phyloP scores from a whole-genome alignment of 352 stramenopile genomes.

The Pythium brassicae region DNA sequence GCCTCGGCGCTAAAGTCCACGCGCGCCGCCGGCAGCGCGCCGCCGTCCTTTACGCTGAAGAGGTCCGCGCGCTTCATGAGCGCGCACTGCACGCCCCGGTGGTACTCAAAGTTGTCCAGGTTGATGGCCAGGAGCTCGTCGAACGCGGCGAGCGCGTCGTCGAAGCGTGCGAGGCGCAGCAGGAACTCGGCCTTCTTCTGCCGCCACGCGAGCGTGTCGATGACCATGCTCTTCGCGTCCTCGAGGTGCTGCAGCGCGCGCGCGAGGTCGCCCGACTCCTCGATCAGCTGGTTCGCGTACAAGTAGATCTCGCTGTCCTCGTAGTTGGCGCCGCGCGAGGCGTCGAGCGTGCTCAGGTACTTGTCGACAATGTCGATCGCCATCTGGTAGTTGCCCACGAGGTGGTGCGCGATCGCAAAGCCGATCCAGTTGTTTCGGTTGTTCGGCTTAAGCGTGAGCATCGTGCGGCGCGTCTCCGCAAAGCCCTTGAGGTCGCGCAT shows the following conservation, averaged over 20 bases:
- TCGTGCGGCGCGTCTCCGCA: conserved; percentile 89
- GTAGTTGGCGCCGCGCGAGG: conserved; percentile 70
- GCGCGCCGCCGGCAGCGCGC: conserved; percentile 33
- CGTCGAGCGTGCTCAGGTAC: conserved; percentile 90
- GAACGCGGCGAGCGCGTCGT: conserved; percentile 65
- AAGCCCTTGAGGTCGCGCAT: conserved; percentile 91
- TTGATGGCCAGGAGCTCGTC: conserved; percentile 81
- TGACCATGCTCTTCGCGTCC: conserved; percentile 64
- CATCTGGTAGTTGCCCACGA: conserved; percentile 90
- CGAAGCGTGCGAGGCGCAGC: conserved; percentile 53
- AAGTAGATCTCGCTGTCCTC: conserved; percentile 96
- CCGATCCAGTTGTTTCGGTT: conserved; percentile 96
- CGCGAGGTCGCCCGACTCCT: conserved; percentile 85
- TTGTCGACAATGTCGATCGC: conserved; percentile 95
- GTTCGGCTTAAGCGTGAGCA: conserved; percentile 94
- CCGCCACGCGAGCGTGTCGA: conserved; percentile 71
- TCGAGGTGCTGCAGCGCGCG: conserved; percentile 86
- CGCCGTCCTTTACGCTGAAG: conserved; percentile 36
- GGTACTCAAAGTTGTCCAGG: conserved; percentile 89
- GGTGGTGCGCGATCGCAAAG: conserved; percentile 95
- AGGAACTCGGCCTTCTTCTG: conserved; percentile 76
- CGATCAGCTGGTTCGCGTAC: conserved; percentile 94
- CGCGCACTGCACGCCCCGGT: conserved; percentile 82
- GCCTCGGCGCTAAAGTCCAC: conserved; percentile 48
- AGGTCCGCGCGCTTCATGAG: conserved; percentile 57